These are phyloP conservation scores for Diaporthe amygdali DNA, from an alignment of 2,329 filamentous ascomycete genomes.

Conservation along the genomic window DNA sequence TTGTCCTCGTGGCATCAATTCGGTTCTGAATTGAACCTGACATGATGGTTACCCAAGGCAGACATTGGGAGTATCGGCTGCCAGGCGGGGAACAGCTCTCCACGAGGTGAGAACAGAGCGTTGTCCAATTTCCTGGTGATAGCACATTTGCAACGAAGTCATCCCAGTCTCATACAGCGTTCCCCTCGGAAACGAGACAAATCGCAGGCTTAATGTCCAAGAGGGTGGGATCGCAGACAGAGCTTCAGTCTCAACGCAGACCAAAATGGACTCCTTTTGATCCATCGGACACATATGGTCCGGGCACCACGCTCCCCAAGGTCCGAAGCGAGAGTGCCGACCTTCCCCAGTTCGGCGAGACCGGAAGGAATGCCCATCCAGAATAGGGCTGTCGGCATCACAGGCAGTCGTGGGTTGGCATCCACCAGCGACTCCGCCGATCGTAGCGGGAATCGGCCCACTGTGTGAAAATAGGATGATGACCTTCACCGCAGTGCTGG, in stretches of 20 bases:
- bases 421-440: conserved; percentile 55
- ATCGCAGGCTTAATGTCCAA: not conserved
- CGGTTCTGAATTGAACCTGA: not conserved
- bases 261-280: not conserved
- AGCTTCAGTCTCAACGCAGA: not conserved
- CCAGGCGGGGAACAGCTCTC: not conserved
- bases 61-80: not conserved
- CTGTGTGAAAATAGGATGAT: conserved; percentile 53
- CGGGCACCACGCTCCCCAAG: not conserved
- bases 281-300: conserved; percentile 7
- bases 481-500: conserved; percentile 69
- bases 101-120: not conserved
- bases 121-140: not conserved
- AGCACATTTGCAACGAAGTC: not conserved
- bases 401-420: conserved; percentile 45
- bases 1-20: not conserved
- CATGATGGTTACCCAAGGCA: not conserved
- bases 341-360: conserved; percentile 4
- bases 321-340: not conserved
- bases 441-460: conserved; percentile 72
- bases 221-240: not conserved
- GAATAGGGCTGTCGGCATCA: not conserved
- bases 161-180: not conserved
- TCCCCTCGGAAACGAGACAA: not conserved
- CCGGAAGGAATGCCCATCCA: not conserved